These are phyloP conservation scores for Paragyromitra xinjiangensis DNA, from an alignment of 495 filamentous ascomycete species.

Conservation along the genomic window DNA sequence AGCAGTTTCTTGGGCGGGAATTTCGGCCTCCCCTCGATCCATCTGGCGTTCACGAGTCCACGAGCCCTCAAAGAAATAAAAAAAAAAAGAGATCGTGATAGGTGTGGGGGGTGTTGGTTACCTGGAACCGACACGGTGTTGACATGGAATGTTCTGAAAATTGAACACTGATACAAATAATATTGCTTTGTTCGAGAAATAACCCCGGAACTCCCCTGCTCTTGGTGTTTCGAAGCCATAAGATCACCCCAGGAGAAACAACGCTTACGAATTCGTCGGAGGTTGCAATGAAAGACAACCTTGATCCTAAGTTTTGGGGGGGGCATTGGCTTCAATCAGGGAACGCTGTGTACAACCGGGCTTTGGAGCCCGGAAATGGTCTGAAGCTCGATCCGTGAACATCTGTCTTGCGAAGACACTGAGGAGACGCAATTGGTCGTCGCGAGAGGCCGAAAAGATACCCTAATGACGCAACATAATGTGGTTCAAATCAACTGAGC, in stretches of 20 bases:
- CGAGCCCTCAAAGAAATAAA: constrained; percentile 22
- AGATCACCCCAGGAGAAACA: constrained; percentile 3
- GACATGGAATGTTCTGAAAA: constrained; percentile 12
- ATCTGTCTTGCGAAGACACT: constrained; percentile 8
- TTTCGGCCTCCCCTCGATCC: constrained; percentile 29
- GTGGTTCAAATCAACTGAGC: constrained; percentile 7
- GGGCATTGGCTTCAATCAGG: constrained; percentile 13
- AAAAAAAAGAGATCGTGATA: constrained; percentile 29
- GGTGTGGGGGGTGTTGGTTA: constrained; percentile 26
- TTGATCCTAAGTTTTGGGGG: background rate
- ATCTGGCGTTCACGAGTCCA: constrained; percentile 33
- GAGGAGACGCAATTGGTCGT: constrained; percentile 35
- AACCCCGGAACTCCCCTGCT: constrained; percentile 18
- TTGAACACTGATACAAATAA: constrained; percentile 15
- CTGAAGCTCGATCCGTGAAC: constrained; percentile 23
- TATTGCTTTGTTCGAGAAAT: constrained; percentile 23
- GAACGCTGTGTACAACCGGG: constrained; percentile 6
- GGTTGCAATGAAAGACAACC: background rate
- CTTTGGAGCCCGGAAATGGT: constrained; percentile 12
- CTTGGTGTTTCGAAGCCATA: background rate
- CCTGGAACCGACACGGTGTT: constrained; percentile 29
- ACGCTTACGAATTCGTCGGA: background rate
- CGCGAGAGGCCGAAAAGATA: constrained; percentile 26
- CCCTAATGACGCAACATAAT: constrained; percentile 43
- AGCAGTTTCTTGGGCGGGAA: constrained; percentile 28